Conservation (phyloP, 2,329 filamentous ascomycete species). For the Akanthomyces uredinophilus region DNA sequence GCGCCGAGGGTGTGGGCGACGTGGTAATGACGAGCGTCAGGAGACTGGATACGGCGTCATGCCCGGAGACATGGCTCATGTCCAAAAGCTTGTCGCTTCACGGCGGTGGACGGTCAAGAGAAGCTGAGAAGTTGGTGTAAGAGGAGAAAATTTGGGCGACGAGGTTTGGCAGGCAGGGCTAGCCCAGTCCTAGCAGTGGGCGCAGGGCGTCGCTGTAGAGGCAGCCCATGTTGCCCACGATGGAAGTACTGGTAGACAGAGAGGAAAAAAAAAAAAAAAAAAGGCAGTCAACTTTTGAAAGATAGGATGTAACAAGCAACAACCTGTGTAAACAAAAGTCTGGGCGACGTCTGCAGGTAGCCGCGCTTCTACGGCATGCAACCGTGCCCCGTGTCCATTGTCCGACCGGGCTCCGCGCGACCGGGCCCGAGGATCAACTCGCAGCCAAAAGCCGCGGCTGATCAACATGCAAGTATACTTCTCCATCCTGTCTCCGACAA, state of each 20-base stretch:
- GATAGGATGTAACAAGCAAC: too few relatives aligned
- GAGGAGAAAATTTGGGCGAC: background rate
- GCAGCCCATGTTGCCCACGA: background rate
- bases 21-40: constrained; percentile 45
- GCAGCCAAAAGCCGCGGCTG: background rate
- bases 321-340: too few relatives aligned
- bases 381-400: background rate
- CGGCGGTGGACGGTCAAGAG: background rate
- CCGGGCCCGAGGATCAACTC: background rate
- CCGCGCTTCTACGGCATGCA: background rate
- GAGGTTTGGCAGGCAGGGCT: background rate
- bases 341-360: background rate
- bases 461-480: background rate
- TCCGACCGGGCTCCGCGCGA: background rate
- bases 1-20: constrained; percentile 50
- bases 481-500: background rate
- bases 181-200: background rate
- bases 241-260: background rate
- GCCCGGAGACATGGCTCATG: constrained; percentile 7
- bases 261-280: background rate
- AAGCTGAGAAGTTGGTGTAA: background rate
- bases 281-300: background rate
- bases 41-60: constrained; percentile 2
- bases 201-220: background rate
- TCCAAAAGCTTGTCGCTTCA: background rate